phyloP scores from a whole-genome alignment of 2,329 filamentous ascomycete species.

The Cladosporium oxysporum region DNA sequence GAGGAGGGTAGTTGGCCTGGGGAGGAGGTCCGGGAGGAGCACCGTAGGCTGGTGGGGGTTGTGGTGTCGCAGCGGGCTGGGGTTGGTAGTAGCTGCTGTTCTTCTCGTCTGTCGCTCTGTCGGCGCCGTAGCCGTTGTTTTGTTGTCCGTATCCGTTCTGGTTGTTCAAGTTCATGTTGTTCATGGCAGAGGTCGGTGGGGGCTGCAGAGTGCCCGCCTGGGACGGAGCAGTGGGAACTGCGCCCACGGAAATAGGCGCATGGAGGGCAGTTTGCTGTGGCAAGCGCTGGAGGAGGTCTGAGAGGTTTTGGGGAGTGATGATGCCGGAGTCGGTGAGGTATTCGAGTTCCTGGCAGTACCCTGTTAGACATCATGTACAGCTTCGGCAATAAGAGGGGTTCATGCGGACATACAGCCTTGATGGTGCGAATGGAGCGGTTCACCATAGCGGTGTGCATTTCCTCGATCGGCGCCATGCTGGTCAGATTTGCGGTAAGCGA shows the following conservation, averaged over 20 bases:
- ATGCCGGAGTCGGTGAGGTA: slow-evolving; percentile 80
- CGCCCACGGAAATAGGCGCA: slow-evolving; percentile 40
- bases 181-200: slow-evolving; percentile 33
- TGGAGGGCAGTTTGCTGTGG: slow-evolving; percentile 67
- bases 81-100: slow-evolving; percentile 40
- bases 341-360: slow-evolving; percentile 76
- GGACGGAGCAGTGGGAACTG: slow-evolving; percentile 34
- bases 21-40: slow-evolving; percentile 52
- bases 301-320: slow-evolving; percentile 74
- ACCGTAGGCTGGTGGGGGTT: slow-evolving; percentile 58
- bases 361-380: slow-evolving; percentile 14
- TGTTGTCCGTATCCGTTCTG: slow-evolving; percentile 28
- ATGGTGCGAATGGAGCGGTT: slow-evolving; percentile 86
- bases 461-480: slow-evolving; percentile 40
- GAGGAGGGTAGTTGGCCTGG: slow-evolving; percentile 49
- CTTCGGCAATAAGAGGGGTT: slow-evolving; percentile 2
- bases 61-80: slow-evolving; percentile 35
- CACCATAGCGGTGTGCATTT: slow-evolving; percentile 60
- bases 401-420: slow-evolving; percentile 66
- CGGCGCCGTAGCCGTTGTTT: slow-evolving; percentile 20
- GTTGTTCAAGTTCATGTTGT: slow-evolving; percentile 33
- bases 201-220: slow-evolving; percentile 27
- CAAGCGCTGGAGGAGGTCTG: slow-evolving; percentile 71
- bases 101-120: slow-evolving; percentile 37
- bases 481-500: neutral